Base-by-base conservation (phyloP, 495 filamentous ascomycete species). In the Hypoxylon trugodes region DNA sequence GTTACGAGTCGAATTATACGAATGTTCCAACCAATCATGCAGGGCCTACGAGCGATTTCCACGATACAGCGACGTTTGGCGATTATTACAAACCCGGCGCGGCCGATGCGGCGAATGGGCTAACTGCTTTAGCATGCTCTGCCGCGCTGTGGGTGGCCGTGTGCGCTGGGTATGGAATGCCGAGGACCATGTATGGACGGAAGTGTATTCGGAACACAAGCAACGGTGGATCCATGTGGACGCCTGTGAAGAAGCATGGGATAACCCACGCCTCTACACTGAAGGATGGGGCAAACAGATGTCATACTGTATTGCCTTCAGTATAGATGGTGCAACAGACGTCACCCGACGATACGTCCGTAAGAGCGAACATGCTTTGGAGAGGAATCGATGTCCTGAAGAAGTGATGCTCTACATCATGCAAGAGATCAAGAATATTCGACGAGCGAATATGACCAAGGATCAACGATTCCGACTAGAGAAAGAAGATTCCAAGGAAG, bases 111-210 rank as follows among this genome's bases (percentile, higher is more conserved):
- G 95, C 45, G 95, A 99, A 79, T 99, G 96, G 93, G 93, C 90
- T 49, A 97, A 97, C 75, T 97, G 93, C 78, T 99, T 99, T 77
- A 93, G 89, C 74, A 99, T 99, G 95, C 83, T 99, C 16, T 98
- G 95, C 77, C 86, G 95, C 37, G 95, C 95, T 5, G 85, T 98
- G 24, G 93, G 93, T 26, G 89, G 87, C 30, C 85, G 96, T 38
- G 95, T 97, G 13, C 86, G 95, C 63, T 98, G 96, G 96, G 91
- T 98, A 22, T 98, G 96, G 96, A 97, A 97, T 63, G 87, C 89
- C 25, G 95, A 99, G 75, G 96, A 99, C 74, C 89, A 96, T 60
- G 90, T 97, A 16, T 98, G 95, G 94, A 97, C 93, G 1, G 95
- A 99, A 73, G 87, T 98, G 19, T 99, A 96, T 74, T 97, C 93